A percentile compares a stretch with the other conserved stretches of the same genome.
phyloP scores from a whole-genome alignment of 1,139 yeast genomes.

The Hyphopichia buzzinii region DNA sequence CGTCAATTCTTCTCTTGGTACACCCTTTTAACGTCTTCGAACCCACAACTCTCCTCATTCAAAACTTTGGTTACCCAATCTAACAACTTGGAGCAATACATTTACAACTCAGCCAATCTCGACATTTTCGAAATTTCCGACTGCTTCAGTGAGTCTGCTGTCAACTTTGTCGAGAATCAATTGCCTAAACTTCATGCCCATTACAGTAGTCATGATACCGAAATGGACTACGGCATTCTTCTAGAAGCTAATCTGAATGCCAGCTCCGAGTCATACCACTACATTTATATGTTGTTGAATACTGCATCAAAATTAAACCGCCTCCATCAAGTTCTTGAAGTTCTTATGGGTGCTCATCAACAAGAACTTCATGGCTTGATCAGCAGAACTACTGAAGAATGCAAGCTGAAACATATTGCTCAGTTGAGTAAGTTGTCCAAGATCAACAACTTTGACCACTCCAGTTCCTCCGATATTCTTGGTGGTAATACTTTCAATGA shows the following conservation, averaged over 20 bases:
- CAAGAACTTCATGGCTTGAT: constrained; percentile 50
- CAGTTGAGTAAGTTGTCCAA: constrained; percentile 34
- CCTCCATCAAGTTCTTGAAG: constrained; percentile 58
- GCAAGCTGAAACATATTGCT: constrained; percentile 44
- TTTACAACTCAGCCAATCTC: constrained; percentile 56
- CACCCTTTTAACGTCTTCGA: constrained; percentile 22
- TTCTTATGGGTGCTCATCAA: constrained; percentile 45
- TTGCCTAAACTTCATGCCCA: constrained; percentile 33
- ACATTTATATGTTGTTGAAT: constrained; percentile 53
- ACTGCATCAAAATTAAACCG: constrained; percentile 64
- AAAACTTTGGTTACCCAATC: constrained; percentile 36
- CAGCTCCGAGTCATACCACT: constrained; percentile 50
- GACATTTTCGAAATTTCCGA: constrained; percentile 54
- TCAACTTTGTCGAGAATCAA: constrained; percentile 28
- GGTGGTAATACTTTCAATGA: constrained; percentile 39
- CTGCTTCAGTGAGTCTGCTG: constrained; percentile 45
- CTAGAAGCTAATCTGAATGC: constrained; percentile 28
- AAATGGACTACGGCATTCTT: constrained; percentile 28
- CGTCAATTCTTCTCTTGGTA: constrained; percentile 25
- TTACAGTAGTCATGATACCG: constrained; percentile 18
- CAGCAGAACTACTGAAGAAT: constrained; percentile 62
- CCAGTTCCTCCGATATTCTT: constrained; percentile 19
- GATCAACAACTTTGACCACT: constrained; percentile 26
- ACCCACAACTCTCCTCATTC: constrained; percentile 36
- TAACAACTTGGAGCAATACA: constrained; percentile 53